phyloP scores from a whole-genome alignment of 169 alveolate species.

The Blepharisma undulans region DNA sequence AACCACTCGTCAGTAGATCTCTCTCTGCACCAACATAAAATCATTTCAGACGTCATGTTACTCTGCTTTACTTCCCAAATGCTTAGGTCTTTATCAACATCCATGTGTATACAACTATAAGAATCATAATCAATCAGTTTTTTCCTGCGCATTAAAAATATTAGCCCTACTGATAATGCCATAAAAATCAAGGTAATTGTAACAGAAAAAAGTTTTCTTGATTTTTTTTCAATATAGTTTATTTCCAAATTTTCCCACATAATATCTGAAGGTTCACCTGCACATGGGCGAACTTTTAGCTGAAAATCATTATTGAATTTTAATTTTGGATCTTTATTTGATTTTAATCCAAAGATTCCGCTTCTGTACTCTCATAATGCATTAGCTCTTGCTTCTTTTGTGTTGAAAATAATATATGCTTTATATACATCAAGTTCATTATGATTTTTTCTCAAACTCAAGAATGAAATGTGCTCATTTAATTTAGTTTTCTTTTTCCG shows the following conservation, averaged over 20 bases:
- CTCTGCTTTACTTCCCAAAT: not conserved
- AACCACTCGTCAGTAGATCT: not conserved
- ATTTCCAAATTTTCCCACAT: constrained; percentile 53
- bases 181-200: not conserved
- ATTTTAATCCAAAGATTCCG: not conserved
- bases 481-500: not conserved
- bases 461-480: not conserved
- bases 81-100: not conserved
- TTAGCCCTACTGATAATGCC: not conserved
- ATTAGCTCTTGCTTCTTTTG: not conserved
- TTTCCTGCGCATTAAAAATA: not conserved
- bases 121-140: not conserved
- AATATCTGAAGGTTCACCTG: constrained; percentile 43
- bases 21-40: not conserved
- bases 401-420: not conserved
- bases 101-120: not conserved
- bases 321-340: not conserved
- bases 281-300: not conserved
- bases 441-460: not conserved
- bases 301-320: not conserved
- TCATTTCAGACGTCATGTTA: not conserved
- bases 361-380: not conserved
- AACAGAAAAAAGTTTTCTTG: not conserved
- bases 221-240: not conserved
- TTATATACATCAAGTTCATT: not conserved